Evolutionary conservation across 169 alveolate genomes (phyloP).

Genomic region (Besnoitia besnoiti): DNA sequence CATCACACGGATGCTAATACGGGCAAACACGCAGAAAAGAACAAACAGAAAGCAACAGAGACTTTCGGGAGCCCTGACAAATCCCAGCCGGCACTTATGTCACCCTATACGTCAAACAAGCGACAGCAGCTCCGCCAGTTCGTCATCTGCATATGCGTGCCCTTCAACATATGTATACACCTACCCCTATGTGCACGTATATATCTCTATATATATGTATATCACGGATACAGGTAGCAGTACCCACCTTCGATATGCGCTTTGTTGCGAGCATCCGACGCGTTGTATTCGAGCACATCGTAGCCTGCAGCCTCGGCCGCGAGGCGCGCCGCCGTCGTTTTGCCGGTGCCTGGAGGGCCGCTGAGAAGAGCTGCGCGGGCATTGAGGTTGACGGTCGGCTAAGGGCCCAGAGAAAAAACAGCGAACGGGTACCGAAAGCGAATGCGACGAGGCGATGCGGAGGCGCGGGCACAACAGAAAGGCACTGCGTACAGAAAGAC

Average conservation of each 20-base stretch:
- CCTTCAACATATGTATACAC: no score
- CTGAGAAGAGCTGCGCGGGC: conserved; percentile 94
- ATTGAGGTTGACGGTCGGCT: conserved; percentile 80
- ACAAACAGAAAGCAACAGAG: no score
- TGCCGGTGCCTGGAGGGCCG: conserved; percentile 99
- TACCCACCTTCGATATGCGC: conserved; percentile 86
- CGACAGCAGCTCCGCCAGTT: no score
- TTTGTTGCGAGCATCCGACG: conserved; percentile 96
- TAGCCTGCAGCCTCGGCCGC: conserved; percentile 90
- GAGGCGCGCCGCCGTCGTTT: conserved; percentile 95
- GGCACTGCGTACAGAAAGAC: neutral
- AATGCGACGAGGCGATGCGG: neutral
- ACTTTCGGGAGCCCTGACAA: no score
- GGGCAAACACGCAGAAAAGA: no score
- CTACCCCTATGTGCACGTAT: neutral
- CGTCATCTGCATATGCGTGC: no score
- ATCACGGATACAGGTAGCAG: neutral
- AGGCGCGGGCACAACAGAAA: neutral
- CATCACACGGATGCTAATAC: no score
- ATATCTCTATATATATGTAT: conserved; percentile 2
- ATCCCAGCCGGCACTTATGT: no score
- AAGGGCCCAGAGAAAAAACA: neutral
- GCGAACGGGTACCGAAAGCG: neutral
- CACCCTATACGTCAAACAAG: no score
- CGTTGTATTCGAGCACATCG: conserved; percentile 94